Conservation (phyloP, 148 eudicot genomes). For the Vaccinium darrowii region DNA sequence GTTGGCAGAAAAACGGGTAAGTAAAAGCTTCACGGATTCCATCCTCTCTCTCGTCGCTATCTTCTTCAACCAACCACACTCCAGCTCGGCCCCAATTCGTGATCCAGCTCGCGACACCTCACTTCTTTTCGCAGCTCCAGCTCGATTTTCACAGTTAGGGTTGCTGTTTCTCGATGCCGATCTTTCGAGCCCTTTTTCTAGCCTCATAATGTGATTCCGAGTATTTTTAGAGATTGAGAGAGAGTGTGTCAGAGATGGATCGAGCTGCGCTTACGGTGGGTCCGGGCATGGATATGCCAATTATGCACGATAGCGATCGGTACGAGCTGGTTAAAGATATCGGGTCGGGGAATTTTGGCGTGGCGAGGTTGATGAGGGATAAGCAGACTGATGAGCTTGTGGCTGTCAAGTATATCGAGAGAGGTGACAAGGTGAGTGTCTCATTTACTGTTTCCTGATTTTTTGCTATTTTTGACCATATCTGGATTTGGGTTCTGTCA, state of each 20-base stretch:
- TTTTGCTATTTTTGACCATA: background rate
- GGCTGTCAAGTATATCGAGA: slow-evolving; percentile 56
- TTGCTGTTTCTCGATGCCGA: background rate
- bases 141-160: background rate
- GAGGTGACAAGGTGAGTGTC: slow-evolving; percentile 56
- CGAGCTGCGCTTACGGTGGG: slow-evolving; percentile 24
- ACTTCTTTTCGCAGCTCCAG: background rate
- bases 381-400: slow-evolving; percentile 45
- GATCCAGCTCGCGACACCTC: slow-evolving; percentile 15
- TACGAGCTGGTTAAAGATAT: slow-evolving; percentile 47
- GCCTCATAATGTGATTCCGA: background rate
- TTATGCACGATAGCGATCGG: slow-evolving; percentile 50
- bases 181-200: background rate
- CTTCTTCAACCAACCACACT: slow-evolving; percentile 21
- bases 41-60: slow-evolving; percentile 22
- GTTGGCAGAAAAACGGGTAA: slow-evolving; percentile 13
- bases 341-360: slow-evolving; percentile 57
- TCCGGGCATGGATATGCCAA: slow-evolving; percentile 41
- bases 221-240: no score
- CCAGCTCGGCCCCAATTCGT: background rate
- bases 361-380: slow-evolving; percentile 55
- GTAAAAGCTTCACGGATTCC: slow-evolving; percentile 37
- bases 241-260: slow-evolving; percentile 26
- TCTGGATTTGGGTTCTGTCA: background rate
- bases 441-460: background rate